A percentile compares a stretch with the other conserved stretches of the same genome.
Evolutionary conservation across 129 eudicot genomes (phyloP).

Genomic region (Helianthus tuberosus): DNA sequence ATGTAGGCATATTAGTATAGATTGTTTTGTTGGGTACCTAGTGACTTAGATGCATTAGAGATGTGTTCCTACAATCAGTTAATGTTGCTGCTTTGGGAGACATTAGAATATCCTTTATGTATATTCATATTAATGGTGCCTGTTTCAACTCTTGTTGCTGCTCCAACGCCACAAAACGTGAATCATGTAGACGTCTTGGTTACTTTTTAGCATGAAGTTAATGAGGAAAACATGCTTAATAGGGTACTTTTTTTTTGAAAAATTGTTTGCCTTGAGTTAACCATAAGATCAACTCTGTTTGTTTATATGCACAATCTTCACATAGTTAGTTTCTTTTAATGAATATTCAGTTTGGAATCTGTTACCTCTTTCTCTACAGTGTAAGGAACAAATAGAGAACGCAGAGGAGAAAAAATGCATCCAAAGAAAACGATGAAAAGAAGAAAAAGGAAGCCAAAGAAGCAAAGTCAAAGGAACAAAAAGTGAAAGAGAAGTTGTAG

Average conservation of each 20-base stretch:
- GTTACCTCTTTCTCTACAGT: conserved; percentile 44
- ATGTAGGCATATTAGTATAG: too few relatives aligned
- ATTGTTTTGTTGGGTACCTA: too few relatives aligned
- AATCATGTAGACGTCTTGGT: too few relatives aligned
- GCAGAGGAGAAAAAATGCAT: conserved; percentile 89
- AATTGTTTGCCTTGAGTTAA: conserved; percentile 4
- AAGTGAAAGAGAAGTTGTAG: conserved; percentile 40
- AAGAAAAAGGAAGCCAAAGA: conserved; percentile 2
- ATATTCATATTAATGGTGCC: too few relatives aligned
- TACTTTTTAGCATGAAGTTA: too few relatives aligned
- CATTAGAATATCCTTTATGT: too few relatives aligned
- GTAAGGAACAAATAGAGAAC: conserved; percentile 88
- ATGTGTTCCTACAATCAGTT: too few relatives aligned
- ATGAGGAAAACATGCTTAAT: conserved; percentile 41
- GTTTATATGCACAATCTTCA: conserved; percentile 9
- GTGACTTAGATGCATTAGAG: too few relatives aligned
- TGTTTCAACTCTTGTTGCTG: too few relatives aligned
- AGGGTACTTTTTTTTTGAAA: conserved; percentile 47
- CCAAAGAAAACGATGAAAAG: conserved; percentile 89
- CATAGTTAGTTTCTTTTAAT: conserved; percentile 3
- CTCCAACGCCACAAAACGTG: too few relatives aligned
- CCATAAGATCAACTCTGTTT: not conserved
- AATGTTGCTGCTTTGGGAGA: too few relatives aligned
- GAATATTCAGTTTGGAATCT: not conserved
- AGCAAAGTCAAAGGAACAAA: not conserved